phyloP scores from a whole-genome alignment of 768 basidiomycete genomes.

The Russula emetica region DNA sequence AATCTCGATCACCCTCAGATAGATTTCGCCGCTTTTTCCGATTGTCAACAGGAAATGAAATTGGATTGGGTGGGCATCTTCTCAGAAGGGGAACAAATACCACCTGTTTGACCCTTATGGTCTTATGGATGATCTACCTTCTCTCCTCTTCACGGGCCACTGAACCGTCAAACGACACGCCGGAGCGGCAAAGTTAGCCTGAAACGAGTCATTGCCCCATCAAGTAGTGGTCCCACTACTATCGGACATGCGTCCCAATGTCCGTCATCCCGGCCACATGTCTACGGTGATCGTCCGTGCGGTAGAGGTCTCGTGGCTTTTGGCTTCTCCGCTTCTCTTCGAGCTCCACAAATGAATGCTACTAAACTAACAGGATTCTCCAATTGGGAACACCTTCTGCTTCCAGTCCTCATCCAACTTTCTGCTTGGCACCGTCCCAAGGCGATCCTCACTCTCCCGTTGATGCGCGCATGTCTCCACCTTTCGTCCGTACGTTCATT shows the following conservation, averaged over 20 bases:
- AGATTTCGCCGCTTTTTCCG: constrained; percentile 20
- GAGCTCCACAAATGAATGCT: constrained; percentile 7
- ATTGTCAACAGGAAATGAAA: constrained; percentile 8
- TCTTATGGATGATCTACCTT: constrained; percentile 10
- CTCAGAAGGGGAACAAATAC: constrained; percentile 15
- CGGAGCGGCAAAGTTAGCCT: background rate
- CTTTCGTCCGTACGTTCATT: background rate
- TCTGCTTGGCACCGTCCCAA: too few species aligned
- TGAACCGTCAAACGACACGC: background rate
- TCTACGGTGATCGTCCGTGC: background rate
- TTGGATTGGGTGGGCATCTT: background rate
- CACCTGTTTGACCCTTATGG: constrained; percentile 9
- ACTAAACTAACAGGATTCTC: constrained; percentile 8
- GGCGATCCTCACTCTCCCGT: constrained; percentile 13
- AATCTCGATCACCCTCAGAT: constrained; percentile 21
- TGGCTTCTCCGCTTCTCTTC: constrained; percentile 20
- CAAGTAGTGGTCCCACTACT: background rate
- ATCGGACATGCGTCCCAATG: background rate
- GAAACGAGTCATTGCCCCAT: constrained; percentile 18
- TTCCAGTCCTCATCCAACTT: background rate
- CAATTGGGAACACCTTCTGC: background rate
- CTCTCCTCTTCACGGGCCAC: background rate
- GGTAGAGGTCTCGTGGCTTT: background rate
- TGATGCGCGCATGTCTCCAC: background rate
- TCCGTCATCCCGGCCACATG: background rate